Percentiles rank a stretch among this genome's conserved stretches.
These are phyloP conservation scores for Thielaviopsis populi DNA, from an alignment of 2,329 filamentous ascomycete species.

Conservation along the genomic window DNA sequence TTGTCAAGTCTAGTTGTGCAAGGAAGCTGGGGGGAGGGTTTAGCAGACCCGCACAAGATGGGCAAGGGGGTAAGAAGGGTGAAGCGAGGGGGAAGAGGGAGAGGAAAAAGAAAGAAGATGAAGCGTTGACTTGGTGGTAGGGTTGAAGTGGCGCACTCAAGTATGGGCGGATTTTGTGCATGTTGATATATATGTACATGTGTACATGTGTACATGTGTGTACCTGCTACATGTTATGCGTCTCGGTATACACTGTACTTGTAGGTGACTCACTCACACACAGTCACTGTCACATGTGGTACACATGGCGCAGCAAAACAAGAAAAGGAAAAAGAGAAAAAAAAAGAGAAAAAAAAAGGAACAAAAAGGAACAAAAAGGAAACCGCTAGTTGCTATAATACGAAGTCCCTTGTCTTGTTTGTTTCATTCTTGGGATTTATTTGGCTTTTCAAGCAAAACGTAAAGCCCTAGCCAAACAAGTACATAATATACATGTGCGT, in stretches of 20 bases:
- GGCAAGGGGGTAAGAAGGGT: background rate
- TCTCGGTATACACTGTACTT: background rate
- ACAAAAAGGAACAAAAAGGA: background rate
- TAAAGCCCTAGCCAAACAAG: background rate
- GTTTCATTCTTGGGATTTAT: conserved; percentile 1
- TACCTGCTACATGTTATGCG: background rate
- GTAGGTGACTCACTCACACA: background rate
- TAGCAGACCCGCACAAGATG: background rate
- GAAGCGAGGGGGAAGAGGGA: background rate
- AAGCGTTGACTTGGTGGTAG: too few species aligned
- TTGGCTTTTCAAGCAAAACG: background rate
- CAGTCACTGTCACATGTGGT: background rate
- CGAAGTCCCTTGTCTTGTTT: background rate
- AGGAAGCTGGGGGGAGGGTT: background rate
- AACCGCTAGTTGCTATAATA: background rate
- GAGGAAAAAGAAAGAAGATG: too few species aligned
- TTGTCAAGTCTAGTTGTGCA: background rate
- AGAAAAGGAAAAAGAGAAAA: background rate
- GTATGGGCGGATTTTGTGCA: too few species aligned
- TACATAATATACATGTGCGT: too few species aligned
- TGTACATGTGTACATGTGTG: too few species aligned
- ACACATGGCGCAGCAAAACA: background rate
- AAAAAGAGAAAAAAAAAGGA: background rate
- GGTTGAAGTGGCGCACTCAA: too few species aligned
- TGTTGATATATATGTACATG: too few species aligned